Evolutionary conservation across 495 filamentous ascomycete genomes (phyloP).

Genomic region (Cladorrhinum samala): DNA sequence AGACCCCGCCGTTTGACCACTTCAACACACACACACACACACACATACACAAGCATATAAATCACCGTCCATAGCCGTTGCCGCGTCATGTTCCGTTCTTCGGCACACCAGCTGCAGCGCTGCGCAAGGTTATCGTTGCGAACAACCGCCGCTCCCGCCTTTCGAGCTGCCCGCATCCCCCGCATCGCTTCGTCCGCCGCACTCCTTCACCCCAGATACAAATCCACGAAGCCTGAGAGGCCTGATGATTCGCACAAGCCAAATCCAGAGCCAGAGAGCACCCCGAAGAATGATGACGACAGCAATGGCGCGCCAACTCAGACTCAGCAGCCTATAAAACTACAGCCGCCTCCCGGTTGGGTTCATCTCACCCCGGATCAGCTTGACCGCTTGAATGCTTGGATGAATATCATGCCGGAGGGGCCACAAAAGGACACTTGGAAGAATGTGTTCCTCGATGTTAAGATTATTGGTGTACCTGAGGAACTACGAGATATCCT

Average conservation of each 20-base stretch:
- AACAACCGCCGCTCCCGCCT: conserved; percentile 16
- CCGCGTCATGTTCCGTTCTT: conserved; percentile 25
- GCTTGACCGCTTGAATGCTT: conserved; percentile 2
- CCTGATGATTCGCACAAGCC: conserved; percentile 9
- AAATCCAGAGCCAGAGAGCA: background rate
- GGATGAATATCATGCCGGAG: background rate
- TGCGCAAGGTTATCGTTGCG: conserved; percentile 19
- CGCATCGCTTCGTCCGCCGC: conserved; percentile 8
- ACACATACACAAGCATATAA: too few relatives aligned
- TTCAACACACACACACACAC: conserved; percentile 1
- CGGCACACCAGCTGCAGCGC: conserved; percentile 25
- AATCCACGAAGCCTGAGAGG: conserved; percentile 16
- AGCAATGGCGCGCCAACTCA: background rate
- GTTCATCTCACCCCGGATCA: conserved; percentile 31
- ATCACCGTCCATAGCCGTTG: conserved; percentile 5
- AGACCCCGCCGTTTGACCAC: too few relatives aligned
- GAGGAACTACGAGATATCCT: conserved; percentile 25
- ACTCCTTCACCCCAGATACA: conserved; percentile 12
- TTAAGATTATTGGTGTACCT: conserved; percentile 26
- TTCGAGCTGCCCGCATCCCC: conserved; percentile 12
- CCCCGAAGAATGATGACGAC: too few relatives aligned
- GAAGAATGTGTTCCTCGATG: conserved; percentile 2
- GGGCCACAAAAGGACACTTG: background rate
- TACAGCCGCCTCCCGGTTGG: conserved; percentile 29
- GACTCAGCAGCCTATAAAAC: too few relatives aligned